Percentiles rank a stretch among this genome's conserved stretches.
phyloP scores from a whole-genome alignment of 805 yeast species.

The Blastobotrys chiropterorum region DNA sequence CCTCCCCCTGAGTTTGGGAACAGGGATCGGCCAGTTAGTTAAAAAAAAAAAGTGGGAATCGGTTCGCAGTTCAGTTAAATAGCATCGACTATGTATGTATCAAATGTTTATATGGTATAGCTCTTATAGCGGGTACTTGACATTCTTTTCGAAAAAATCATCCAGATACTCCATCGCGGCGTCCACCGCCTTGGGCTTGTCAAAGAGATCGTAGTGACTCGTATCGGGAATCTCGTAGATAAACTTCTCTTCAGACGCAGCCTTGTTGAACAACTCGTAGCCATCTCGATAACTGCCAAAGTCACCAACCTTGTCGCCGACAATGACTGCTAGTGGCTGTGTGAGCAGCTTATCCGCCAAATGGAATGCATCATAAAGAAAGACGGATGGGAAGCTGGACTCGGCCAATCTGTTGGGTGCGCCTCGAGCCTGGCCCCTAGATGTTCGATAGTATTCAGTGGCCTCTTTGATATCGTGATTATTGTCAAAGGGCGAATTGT shows the following conservation, averaged over 20 bases:
- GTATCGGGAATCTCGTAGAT: constrained; percentile 5
- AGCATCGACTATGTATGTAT: too few relatives aligned
- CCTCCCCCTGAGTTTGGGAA: neutral
- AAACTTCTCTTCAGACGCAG: constrained; percentile 5
- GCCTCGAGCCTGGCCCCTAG: constrained; percentile 10
- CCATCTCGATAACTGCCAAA: constrained; percentile 7
- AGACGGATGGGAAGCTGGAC: neutral
- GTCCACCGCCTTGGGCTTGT: constrained; percentile 6
- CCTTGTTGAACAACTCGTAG: neutral
- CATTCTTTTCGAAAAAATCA: neutral
- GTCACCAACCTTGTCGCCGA: neutral
- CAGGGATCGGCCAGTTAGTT: neutral
- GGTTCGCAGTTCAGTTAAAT: too few relatives aligned
- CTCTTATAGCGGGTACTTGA: neutral
- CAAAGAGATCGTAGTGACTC: constrained; percentile 14
- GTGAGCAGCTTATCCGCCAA: constrained; percentile 7
- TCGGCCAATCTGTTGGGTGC: neutral
- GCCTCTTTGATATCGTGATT: constrained; percentile 11
- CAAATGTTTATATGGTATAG: too few relatives aligned
- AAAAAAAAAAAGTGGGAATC: too few relatives aligned
- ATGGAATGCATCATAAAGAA: constrained; percentile 9
- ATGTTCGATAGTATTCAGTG: constrained; percentile 14
- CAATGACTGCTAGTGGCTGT: constrained; percentile 12
- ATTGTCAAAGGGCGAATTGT: neutral
- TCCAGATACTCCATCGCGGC: neutral